A percentile compares a stretch with the other conserved stretches of the same genome.
Conservation (phyloP, 2,329 filamentous ascomycete species). For the Xylariaceae sp. region DNA sequence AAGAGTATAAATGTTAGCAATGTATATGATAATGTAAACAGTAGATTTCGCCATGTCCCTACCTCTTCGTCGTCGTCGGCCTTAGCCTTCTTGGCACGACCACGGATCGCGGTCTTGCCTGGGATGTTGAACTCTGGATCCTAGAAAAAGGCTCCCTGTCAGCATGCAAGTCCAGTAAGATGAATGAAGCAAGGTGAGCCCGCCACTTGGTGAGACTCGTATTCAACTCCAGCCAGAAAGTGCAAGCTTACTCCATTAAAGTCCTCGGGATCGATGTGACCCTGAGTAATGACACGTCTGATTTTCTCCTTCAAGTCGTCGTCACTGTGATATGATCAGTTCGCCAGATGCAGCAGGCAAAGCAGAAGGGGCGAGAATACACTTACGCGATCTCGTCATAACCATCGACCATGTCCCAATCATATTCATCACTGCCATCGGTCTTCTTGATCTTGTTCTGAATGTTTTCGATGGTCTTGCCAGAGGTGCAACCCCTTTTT, state of each 20-base stretch:
- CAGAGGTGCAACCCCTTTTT: slow-evolving; percentile 93
- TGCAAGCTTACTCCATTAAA: slow-evolving; percentile 71
- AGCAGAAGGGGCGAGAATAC: background rate
- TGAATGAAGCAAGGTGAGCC: background rate
- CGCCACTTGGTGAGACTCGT: too few species aligned
- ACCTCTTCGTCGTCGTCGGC: slow-evolving; percentile 32
- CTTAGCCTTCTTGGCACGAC: slow-evolving; percentile 33
- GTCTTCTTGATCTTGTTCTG: slow-evolving; percentile 49
- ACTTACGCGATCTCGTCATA: slow-evolving; percentile 64
- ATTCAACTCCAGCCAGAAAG: too few species aligned
- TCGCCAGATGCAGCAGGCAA: too few species aligned
- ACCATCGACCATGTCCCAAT: slow-evolving; percentile 69
- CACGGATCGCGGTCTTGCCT: slow-evolving; percentile 59
- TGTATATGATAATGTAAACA: background rate
- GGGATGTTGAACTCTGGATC: slow-evolving; percentile 69
- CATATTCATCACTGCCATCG: slow-evolving; percentile 44
- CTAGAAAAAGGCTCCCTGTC: slow-evolving; percentile 37
- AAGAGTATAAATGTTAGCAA: slow-evolving; percentile 5
- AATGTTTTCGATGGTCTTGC: slow-evolving; percentile 62
- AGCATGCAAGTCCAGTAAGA: background rate
- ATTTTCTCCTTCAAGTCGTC: slow-evolving; percentile 70
- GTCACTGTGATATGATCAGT: slow-evolving; percentile 28
- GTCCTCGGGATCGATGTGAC: slow-evolving; percentile 77
- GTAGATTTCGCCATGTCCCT: slow-evolving; percentile 14
- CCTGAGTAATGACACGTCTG: slow-evolving; percentile 63